Evolutionary conservation across 441 rosid genomes (phyloP).

Genomic region (Populus hybrid): DNA sequence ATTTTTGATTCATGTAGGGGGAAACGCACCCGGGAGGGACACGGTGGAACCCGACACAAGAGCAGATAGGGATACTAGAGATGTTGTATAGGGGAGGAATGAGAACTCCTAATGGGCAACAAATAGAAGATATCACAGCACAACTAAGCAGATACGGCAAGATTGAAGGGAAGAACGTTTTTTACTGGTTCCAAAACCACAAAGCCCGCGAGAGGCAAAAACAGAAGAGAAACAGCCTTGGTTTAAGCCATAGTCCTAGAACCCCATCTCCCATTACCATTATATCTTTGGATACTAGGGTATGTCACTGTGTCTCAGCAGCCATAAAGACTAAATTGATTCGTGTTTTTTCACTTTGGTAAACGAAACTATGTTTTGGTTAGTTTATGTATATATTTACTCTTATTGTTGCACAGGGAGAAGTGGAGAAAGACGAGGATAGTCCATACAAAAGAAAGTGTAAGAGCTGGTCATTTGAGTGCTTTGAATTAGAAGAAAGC

Average conservation of each 20-base stretch:
- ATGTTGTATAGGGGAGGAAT: conserved; percentile 84
- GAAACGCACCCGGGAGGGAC: conserved; percentile 95
- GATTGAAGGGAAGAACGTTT: conserved; percentile 97
- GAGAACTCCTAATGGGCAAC: conserved; percentile 93
- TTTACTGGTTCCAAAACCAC: conserved; percentile 99
- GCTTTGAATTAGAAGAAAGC: conserved; percentile 54
- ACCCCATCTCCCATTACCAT: conserved; percentile 30
- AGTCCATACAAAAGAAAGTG: conserved; percentile 83
- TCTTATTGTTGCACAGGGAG: conserved; percentile 39
- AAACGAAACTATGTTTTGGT: neutral
- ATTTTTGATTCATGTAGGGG: conserved; percentile 37
- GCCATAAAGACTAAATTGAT: neutral
- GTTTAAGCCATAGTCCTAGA: conserved; percentile 39
- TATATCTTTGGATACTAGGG: conserved; percentile 44
- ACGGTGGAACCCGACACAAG: conserved; percentile 97
- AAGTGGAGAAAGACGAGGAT: conserved; percentile 41
- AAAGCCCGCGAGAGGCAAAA: conserved; percentile 99
- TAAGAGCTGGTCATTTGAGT: conserved; percentile 78
- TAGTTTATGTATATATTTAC: neutral
- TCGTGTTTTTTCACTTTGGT: neutral
- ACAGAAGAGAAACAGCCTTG: conserved; percentile 63
- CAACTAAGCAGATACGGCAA: conserved; percentile 83
- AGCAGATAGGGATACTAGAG: conserved; percentile 90
- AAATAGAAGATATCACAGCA: conserved; percentile 83
- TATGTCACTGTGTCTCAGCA: conserved; percentile 22